These are phyloP conservation scores for Parmelia sp. DNA, from an alignment of 495 filamentous ascomycete genomes.

Conservation along the genomic window DNA sequence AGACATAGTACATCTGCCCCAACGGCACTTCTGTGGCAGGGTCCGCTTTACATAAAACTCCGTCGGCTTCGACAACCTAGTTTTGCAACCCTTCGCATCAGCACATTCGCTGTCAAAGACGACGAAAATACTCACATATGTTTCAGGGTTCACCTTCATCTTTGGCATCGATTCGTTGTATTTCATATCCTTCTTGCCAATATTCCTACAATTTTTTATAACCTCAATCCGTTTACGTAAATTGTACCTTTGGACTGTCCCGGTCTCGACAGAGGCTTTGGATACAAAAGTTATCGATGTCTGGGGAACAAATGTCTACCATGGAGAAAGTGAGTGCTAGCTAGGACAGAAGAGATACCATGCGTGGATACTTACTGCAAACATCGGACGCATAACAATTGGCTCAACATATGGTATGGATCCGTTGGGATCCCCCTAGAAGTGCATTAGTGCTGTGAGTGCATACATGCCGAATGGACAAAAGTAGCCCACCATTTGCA, in stretches of 20 bases:
- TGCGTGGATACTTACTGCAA: slow-evolving; percentile 47
- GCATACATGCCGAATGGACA: neutral
- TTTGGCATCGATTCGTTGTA: slow-evolving; percentile 80
- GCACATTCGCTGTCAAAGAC: neutral
- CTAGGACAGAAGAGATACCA: neutral
- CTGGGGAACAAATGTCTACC: slow-evolving; percentile 55
- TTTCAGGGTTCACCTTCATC: slow-evolving; percentile 93
- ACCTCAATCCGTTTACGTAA: slow-evolving; percentile 76
- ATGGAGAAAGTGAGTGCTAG: slow-evolving; percentile 1
- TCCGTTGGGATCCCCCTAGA: slow-evolving; percentile 86
- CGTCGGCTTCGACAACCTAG: slow-evolving; percentile 78
- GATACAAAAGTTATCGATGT: slow-evolving; percentile 82
- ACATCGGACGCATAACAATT: slow-evolving; percentile 81
- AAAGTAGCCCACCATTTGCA: slow-evolving; percentile 65
- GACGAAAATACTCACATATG: slow-evolving; percentile 50
- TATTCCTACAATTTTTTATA: slow-evolving; percentile 69
- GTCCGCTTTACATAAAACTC: slow-evolving; percentile 64
- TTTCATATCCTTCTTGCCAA: slow-evolving; percentile 91
- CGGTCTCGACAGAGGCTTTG: slow-evolving; percentile 57
- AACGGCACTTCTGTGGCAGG: slow-evolving; percentile 68
- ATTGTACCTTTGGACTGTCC: slow-evolving; percentile 61
- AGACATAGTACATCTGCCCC: slow-evolving; percentile 76
- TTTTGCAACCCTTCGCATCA: neutral
- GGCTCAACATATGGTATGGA: slow-evolving; percentile 90
- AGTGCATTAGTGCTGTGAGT: slow-evolving; percentile 6